phyloP scores from a whole-genome alignment of 805 yeast genomes.

The Metschnikowia lachancei region DNA sequence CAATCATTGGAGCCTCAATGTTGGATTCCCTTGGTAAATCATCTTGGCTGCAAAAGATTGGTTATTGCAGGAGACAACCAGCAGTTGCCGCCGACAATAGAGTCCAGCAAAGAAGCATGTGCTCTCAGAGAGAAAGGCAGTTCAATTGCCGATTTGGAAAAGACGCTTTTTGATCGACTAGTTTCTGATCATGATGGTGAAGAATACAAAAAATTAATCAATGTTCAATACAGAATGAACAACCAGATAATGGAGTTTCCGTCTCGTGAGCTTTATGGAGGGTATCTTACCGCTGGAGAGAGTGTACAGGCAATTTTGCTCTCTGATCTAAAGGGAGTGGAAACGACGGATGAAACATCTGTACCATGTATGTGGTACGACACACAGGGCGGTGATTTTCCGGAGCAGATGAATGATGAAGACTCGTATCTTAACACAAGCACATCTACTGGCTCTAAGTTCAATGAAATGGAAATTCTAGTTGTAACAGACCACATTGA shows the following conservation, averaged over 20 bases:
- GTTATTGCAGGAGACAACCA: constrained; percentile 91
- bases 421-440: constrained; percentile 9
- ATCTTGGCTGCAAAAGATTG: constrained; percentile 52
- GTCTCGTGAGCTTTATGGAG: constrained; percentile 61
- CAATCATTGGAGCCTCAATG: constrained; percentile 94
- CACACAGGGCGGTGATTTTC: constrained; percentile 85
- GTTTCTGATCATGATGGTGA: constrained; percentile 44
- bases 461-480: constrained; percentile 71
- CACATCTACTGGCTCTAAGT: constrained; percentile 51
- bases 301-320: constrained; percentile 54
- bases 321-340: constrained; percentile 47
- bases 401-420: constrained; percentile 51
- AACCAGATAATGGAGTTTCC: constrained; percentile 71
- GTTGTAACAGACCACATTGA: constrained; percentile 58
- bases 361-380: constrained; percentile 77
- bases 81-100: constrained; percentile 89
- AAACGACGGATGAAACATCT: constrained; percentile 52
- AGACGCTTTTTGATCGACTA: constrained; percentile 79
- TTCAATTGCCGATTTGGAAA: constrained; percentile 50
- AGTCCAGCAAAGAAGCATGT: constrained; percentile 39
- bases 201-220: constrained; percentile 54
- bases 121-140: constrained; percentile 13
- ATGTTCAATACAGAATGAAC: constrained; percentile 89
- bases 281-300: constrained; percentile 58
- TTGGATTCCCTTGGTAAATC: constrained; percentile 86